These are phyloP conservation scores for Cladophialophora psammophila DNA, from an alignment of 2,329 filamentous ascomycete species.

Conservation along the genomic window DNA sequence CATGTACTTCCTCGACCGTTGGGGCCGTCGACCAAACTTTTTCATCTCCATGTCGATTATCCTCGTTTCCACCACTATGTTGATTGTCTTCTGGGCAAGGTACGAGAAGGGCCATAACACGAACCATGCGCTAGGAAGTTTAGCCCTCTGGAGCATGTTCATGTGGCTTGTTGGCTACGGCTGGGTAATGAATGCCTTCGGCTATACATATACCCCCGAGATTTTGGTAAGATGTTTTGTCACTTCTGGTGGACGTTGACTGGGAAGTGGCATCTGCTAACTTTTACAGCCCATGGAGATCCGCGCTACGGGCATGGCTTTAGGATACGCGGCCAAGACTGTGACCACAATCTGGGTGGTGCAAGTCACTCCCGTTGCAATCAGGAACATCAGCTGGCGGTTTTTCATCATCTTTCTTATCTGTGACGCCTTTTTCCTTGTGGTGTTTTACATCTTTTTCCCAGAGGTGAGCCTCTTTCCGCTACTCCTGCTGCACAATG, in stretches of 20 bases:
- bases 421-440: neutral
- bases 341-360: neutral
- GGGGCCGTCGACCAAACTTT: neutral
- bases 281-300: constrained; percentile 3
- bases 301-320: constrained; percentile 11
- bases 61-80: neutral
- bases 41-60: constrained; percentile 6
- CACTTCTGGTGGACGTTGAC: neutral
- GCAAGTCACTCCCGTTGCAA: neutral
- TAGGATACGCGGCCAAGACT: neutral
- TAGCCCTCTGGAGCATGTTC: constrained; percentile 8
- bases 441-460: neutral
- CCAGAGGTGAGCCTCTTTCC: neutral
- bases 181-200: neutral
- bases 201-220: constrained; percentile 6
- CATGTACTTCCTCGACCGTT: neutral
- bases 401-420: constrained; percentile 15
- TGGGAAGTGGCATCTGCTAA: too few relatives aligned
- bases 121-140: neutral
- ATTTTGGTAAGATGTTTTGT: constrained; percentile 10
- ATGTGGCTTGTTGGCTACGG: neutral
- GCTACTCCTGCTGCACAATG: too few relatives aligned
- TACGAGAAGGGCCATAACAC: neutral
- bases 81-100: neutral
- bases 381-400: constrained; percentile 13